Conservation (phyloP, 306 rosid species). For the Cucurbita argyrosperma region DNA sequence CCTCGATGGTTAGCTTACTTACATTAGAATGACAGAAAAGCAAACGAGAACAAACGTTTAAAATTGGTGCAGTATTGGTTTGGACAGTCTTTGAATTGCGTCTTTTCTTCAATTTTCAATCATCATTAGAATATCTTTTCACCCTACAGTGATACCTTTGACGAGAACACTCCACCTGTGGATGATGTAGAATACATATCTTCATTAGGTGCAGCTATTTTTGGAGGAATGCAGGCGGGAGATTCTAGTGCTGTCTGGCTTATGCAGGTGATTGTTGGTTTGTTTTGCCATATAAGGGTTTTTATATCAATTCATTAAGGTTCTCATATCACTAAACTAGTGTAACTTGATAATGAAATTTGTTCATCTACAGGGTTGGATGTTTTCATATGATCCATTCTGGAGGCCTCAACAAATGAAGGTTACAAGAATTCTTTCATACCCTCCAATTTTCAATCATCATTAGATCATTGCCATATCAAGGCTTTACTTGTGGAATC, state of each 20-base stretch:
- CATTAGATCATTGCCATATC: neutral
- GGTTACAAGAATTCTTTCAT: conserved; percentile 20
- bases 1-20: neutral
- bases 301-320: neutral
- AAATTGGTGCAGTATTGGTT: neutral
- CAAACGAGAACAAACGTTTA: neutral
- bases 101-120: neutral
- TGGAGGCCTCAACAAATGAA: conserved; percentile 98
- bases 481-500: neutral
- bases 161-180: conserved; percentile 85
- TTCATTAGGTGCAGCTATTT: conserved; percentile 66
- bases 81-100: neutral
- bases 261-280: conserved; percentile 55
- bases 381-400: conserved; percentile 80
- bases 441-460: neutral
- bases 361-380: conserved; percentile 50
- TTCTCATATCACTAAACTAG: neutral
- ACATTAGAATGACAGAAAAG: neutral
- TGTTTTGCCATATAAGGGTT: neutral
- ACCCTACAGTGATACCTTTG: conserved; percentile 71
- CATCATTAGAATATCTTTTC: conserved; percentile 10
- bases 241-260: conserved; percentile 73
- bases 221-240: conserved; percentile 72
- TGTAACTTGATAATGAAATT: conserved; percentile 5
- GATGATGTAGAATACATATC: conserved; percentile 78